Evolutionary conservation across 495 filamentous ascomycete genomes (phyloP).

Genomic region (Aspergillus conjunctus): DNA sequence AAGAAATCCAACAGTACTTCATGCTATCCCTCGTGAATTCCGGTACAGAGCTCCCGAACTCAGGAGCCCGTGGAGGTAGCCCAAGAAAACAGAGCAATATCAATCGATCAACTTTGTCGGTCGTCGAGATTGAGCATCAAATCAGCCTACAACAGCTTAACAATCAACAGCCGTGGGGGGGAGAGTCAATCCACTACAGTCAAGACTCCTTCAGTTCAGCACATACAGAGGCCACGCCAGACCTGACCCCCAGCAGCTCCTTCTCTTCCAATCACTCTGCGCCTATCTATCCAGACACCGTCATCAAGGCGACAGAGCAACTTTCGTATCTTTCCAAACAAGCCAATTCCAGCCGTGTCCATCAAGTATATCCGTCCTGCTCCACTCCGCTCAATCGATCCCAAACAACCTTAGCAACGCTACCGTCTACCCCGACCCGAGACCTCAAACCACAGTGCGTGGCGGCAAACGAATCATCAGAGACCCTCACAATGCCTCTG

Average conservation of each 20-base stretch:
- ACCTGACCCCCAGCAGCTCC: slow-evolving; percentile 50
- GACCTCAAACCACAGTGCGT: slow-evolving; percentile 27
- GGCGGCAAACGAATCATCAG: slow-evolving; percentile 32
- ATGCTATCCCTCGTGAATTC: slow-evolving; percentile 35
- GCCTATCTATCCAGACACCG: slow-evolving; percentile 35
- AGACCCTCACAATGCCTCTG: slow-evolving; percentile 41
- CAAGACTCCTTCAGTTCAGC: slow-evolving; percentile 45
- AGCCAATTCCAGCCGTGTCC: slow-evolving; percentile 19
- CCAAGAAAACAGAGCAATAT: slow-evolving; percentile 18
- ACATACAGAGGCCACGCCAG: slow-evolving; percentile 40
- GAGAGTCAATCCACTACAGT: slow-evolving; percentile 31
- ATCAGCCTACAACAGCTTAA: slow-evolving; percentile 36
- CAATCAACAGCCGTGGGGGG: slow-evolving; percentile 31
- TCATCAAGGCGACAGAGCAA: slow-evolving; percentile 36
- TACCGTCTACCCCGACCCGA: slow-evolving; percentile 33
- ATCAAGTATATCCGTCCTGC: slow-evolving; percentile 35
- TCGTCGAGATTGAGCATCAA: slow-evolving; percentile 42
- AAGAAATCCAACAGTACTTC: slow-evolving; percentile 41
- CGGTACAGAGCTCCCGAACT: slow-evolving; percentile 19
- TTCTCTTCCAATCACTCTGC: slow-evolving; percentile 48
- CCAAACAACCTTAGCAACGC: slow-evolving; percentile 35
- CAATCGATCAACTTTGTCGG: slow-evolving; percentile 42
- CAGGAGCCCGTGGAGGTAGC: slow-evolving; percentile 22
- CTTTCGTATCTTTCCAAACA: slow-evolving; percentile 32
- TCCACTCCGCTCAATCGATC: slow-evolving; percentile 39